Evolutionary conservation across 2,329 filamentous ascomycete species (phyloP).

Genomic region (Neonectria punicea): DNA sequence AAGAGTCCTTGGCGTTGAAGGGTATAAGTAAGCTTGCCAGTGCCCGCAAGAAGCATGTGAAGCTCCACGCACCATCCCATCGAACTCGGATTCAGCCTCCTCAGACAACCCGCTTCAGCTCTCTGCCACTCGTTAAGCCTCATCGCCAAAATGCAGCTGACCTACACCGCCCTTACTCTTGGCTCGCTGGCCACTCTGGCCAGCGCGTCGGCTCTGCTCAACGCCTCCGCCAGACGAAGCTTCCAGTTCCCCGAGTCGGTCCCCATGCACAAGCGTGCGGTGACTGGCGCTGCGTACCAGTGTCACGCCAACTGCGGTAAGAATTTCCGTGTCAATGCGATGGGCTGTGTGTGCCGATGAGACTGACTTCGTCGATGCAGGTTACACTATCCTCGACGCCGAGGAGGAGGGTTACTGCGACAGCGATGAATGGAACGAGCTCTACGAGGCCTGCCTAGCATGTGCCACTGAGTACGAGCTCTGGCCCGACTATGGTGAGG

Average conservation of each 20-base stretch:
- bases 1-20: neutral
- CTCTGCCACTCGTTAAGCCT: slow-evolving; percentile 23
- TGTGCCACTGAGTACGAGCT: slow-evolving; percentile 56
- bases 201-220: slow-evolving; percentile 28
- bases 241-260: slow-evolving; percentile 45
- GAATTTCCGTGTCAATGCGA: slow-evolving; percentile 22
- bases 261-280: slow-evolving; percentile 56
- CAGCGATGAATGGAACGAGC: slow-evolving; percentile 51
- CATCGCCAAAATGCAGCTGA: slow-evolving; percentile 44
- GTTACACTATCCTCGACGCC: slow-evolving; percentile 44
- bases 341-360: too few relatives aligned
- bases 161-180: slow-evolving; percentile 40
- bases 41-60: slow-evolving; percentile 10
- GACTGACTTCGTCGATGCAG: slow-evolving; percentile 28
- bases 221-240: slow-evolving; percentile 28
- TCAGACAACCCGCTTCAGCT: neutral
- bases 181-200: slow-evolving; percentile 44
- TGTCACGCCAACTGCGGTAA: slow-evolving; percentile 64
- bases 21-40: slow-evolving; percentile 38
- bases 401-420: slow-evolving; percentile 45
- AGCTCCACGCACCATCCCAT: slow-evolving; percentile 15
- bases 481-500: slow-evolving; percentile 55
- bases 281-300: slow-evolving; percentile 51
- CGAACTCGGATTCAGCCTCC: slow-evolving; percentile 1
- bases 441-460: slow-evolving; percentile 57